phyloP scores from a whole-genome alignment of 192 early-diverging fungal genomes.

The Coemansia sp. region DNA sequence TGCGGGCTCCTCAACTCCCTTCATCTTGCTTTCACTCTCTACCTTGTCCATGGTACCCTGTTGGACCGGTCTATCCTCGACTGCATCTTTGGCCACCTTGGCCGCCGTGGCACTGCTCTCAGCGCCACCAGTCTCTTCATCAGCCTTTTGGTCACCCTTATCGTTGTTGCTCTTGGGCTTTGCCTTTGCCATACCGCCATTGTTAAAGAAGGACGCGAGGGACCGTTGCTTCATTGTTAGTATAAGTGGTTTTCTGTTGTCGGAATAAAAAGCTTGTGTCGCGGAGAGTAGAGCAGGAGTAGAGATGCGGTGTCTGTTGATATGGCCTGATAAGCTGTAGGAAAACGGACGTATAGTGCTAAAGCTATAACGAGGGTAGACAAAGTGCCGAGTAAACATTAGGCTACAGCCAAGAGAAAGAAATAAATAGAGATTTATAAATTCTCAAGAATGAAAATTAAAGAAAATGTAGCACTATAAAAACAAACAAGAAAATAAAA shows the following conservation, averaged over 20 bases:
- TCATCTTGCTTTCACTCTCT: constrained; percentile 1
- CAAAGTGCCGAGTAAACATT: neutral
- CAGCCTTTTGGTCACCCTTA: neutral
- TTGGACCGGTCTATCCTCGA: neutral
- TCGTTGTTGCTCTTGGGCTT: constrained; percentile 12
- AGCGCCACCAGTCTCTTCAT: no score
- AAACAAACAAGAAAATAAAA: neutral
- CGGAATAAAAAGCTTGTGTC: neutral
- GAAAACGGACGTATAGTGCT: neutral
- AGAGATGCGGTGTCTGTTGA: neutral
- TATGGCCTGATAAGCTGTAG: neutral
- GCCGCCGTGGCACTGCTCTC: no score
- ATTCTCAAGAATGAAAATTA: neutral
- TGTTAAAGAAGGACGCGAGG: constrained; percentile 33
- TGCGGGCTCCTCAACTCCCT: neutral
- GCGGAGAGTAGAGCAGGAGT: neutral
- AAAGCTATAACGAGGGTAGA: neutral
- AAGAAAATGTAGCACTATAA: neutral
- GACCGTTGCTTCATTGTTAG: constrained; percentile 35
- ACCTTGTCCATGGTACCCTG: no score
- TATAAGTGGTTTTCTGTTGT: neutral
- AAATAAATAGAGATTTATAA: neutral
- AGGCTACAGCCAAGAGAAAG: neutral
- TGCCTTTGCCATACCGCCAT: constrained; percentile 22
- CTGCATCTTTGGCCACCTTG: neutral